These are phyloP conservation scores for Cercospora sesami DNA, from an alignment of 2,329 filamentous ascomycete species.

Conservation along the genomic window DNA sequence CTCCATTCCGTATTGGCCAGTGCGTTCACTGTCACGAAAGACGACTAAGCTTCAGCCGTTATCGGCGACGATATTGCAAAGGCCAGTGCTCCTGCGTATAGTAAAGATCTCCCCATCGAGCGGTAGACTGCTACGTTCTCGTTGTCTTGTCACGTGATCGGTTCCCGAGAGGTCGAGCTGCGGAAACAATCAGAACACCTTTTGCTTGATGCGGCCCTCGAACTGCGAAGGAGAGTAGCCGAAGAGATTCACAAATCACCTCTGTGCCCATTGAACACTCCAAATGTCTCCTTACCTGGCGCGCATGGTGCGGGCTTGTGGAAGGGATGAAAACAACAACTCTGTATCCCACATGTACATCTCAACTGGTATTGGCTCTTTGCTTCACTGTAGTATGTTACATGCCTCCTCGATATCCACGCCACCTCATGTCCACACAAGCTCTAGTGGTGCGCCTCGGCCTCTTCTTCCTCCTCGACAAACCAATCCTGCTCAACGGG, in stretches of 20 bases:
- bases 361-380: slow-evolving; percentile 20
- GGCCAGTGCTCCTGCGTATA: neutral
- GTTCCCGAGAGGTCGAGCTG: neutral
- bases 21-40: neutral
- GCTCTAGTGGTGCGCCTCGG: slow-evolving; percentile 19
- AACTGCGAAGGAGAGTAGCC: neutral
- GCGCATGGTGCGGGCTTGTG: neutral
- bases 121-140: neutral
- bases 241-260: neutral
- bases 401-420: neutral
- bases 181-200: no score
- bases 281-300: neutral
- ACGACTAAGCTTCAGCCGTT: neutral
- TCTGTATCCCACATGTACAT: slow-evolving; percentile 15
- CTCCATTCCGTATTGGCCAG: neutral
- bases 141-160: neutral
- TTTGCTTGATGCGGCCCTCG: neutral
- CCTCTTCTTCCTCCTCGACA: slow-evolving; percentile 30
- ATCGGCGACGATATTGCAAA: neutral
- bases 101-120: neutral
- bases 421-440: neutral
- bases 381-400: slow-evolving; percentile 21
- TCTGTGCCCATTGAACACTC: neutral
- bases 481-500: slow-evolving; percentile 67
- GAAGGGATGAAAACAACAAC: neutral